Conservation (phyloP, 2,329 filamentous ascomycete species). For the Fusarium sp. region DNA sequence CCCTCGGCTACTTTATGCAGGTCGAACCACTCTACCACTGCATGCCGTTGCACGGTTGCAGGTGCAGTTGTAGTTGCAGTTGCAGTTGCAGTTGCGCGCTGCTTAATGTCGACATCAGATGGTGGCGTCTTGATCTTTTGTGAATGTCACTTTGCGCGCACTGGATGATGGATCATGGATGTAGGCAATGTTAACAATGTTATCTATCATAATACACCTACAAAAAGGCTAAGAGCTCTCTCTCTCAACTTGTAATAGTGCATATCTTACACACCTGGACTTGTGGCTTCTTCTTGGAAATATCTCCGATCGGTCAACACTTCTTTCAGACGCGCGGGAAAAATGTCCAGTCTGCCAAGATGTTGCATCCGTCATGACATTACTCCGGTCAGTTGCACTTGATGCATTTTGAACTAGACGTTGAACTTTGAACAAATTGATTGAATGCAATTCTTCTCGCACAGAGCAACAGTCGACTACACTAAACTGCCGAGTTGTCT, state of each 20-base stretch:
- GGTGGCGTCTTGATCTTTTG: slow-evolving; percentile 34
- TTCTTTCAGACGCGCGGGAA: slow-evolving; percentile 26
- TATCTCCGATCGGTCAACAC: slow-evolving; percentile 32
- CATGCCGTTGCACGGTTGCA: slow-evolving; percentile 30
- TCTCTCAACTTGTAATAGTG: slow-evolving; percentile 5
- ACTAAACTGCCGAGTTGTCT: slow-evolving; percentile 14
- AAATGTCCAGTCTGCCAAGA: slow-evolving; percentile 21
- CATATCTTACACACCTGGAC: slow-evolving; percentile 19
- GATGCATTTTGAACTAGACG: too few species aligned
- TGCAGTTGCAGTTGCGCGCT: slow-evolving; percentile 26
- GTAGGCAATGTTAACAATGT: slow-evolving; percentile 9
- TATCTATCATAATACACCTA: slow-evolving; percentile 16
- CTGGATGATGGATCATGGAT: too few species aligned
- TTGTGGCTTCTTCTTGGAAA: slow-evolving; percentile 29
- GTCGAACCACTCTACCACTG: slow-evolving; percentile 49
- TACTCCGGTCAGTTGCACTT: neutral
- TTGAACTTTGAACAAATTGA: slow-evolving; percentile 21
- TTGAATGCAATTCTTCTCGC: slow-evolving; percentile 8
- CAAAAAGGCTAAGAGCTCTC: too few species aligned
- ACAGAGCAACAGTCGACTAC: slow-evolving; percentile 2
- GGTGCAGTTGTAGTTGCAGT: too few species aligned
- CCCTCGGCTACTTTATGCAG: slow-evolving; percentile 55
- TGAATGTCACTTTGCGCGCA: slow-evolving; percentile 6
- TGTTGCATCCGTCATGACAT: neutral
- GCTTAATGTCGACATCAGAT: slow-evolving; percentile 40